phyloP scores from a whole-genome alignment of 805 yeast genomes.

The Myxozyma udenii region DNA sequence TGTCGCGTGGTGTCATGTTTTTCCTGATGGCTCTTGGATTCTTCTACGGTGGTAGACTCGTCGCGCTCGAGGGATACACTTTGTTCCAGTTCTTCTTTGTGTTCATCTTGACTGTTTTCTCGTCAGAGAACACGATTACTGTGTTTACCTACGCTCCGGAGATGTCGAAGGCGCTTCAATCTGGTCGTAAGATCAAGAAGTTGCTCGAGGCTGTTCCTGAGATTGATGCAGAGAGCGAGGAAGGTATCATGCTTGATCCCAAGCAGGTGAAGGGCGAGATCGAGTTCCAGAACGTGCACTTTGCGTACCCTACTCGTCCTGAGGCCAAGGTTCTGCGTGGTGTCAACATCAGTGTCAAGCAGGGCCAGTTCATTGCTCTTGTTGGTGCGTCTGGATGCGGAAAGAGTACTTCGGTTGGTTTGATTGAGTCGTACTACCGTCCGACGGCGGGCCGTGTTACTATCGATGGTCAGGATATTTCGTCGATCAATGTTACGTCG shows the following conservation, averaged over 20 bases:
- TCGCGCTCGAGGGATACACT: conserved; percentile 36
- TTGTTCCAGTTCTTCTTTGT: conserved; percentile 42
- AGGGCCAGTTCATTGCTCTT: conserved; percentile 81
- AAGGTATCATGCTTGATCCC: conserved; percentile 34
- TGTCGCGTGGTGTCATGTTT: conserved; percentile 43
- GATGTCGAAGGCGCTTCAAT: conserved; percentile 44
- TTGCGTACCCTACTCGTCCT: conserved; percentile 37
- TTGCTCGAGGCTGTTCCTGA: conserved; percentile 38
- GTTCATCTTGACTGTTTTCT: conserved; percentile 42
- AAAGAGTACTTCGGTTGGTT: conserved; percentile 47
- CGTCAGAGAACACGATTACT: conserved; percentile 44
- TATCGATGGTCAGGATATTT: conserved; percentile 53
- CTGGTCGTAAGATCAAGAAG: conserved; percentile 39
- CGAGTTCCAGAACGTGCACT: conserved; percentile 42
- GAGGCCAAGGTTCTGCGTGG: conserved; percentile 35
- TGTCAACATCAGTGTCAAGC: conserved; percentile 46
- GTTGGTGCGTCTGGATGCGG: conserved; percentile 79
- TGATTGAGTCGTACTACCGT: conserved; percentile 52
- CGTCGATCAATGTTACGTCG: conserved; percentile 48
- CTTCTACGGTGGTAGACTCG: conserved; percentile 44
- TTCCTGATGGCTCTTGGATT: conserved; percentile 45
- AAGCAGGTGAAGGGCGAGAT: conserved; percentile 48
- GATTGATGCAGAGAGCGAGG: conserved; percentile 38
- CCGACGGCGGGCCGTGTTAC: conserved; percentile 49
- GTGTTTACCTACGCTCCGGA: conserved; percentile 46